Percentiles rank a stretch among this genome's conserved stretches.
These are phyloP conservation scores for Aspergillus sergii DNA, from an alignment of 2,329 filamentous ascomycete species.

Conservation along the genomic window DNA sequence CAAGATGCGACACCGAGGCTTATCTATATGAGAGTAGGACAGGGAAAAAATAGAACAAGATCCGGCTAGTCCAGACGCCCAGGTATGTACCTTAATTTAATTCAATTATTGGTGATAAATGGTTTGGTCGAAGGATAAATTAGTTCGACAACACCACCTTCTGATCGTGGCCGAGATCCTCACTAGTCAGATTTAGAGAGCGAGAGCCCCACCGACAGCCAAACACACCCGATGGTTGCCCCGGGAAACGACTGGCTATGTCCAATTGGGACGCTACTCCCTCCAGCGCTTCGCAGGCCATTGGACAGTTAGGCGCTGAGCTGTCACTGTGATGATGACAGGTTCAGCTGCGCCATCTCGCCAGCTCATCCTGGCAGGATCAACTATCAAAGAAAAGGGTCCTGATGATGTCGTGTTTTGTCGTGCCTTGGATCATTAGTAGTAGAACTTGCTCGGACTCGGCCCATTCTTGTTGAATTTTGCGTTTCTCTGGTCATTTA, in stretches of 20 bases:
- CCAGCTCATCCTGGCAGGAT: background rate
- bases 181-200: slow-evolving; percentile 12
- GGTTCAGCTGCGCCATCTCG: slow-evolving; percentile 11
- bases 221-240: slow-evolving; percentile 27
- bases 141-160: slow-evolving; percentile 11
- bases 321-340: slow-evolving; percentile 8
- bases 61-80: slow-evolving; percentile 3
- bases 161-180: slow-evolving; percentile 19
- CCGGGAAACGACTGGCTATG: slow-evolving; percentile 8
- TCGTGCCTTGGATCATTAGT: background rate
- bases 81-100: slow-evolving; percentile 7
- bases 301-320: slow-evolving; percentile 3
- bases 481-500: background rate
- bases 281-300: background rate
- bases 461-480: background rate
- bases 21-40: slow-evolving; percentile 10
- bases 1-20: slow-evolving; percentile 8
- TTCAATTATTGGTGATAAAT: slow-evolving; percentile 11
- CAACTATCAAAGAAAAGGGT: background rate
- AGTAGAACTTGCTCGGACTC: no score
- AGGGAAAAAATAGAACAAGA: slow-evolving; percentile 13
- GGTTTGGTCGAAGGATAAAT: slow-evolving; percentile 6
- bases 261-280: background rate
- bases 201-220: slow-evolving; percentile 22
- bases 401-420: background rate